Evolutionary conservation across 2,329 filamentous ascomycete species (phyloP), one percentile per base, ranked within the genome.

Genomic region (Raffaelea ambrosiae): DNA sequence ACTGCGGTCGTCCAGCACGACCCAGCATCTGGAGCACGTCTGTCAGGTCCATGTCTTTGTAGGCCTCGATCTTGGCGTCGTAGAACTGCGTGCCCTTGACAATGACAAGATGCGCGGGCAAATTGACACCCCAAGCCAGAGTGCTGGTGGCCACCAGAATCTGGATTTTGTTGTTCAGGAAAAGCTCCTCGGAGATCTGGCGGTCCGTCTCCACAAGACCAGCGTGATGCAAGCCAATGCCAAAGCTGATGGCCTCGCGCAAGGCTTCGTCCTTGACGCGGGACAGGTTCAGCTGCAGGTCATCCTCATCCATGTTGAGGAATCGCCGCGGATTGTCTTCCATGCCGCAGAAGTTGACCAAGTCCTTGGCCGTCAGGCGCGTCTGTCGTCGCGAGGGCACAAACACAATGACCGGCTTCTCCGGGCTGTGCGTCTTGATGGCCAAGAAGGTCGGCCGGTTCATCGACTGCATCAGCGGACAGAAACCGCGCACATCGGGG

Each of bases 11-110:
- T 16, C 93, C 93, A 13, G 93, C 93, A 66, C 93, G 84, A 57
- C 93, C 93, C 23, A 98, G 74, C 93, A 98, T 98, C 67, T 98
- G 93, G 52, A 98, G 71, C 29, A 98, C 93, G 66, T 98, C 93
- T 0, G 93, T 98, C 50, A 98, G 70, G 63, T 98, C 93, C 94
- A 98, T 98, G 64, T 98, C 94, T 61, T 88, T 93, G 69, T 98
- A 98, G 0, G 86, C 91, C 69, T 97, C 93, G 4, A 88, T 93
- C 67, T 98, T 98, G 36, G 93, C 93, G 59, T 98, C 93, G 62
- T 94, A 98, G 69, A 87, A 98, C 60, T 98, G 94, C 1, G 93
- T 98, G 47, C 93, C 93, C 65, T 98, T 98, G 51, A 98, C 94
- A 2, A 98, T 87, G 3, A 98, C 93, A 5, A 98, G 74, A 67